Base-by-base conservation (phyloP, 306 rosid genomes). In the Gynostemma pentaphyllum region DNA sequence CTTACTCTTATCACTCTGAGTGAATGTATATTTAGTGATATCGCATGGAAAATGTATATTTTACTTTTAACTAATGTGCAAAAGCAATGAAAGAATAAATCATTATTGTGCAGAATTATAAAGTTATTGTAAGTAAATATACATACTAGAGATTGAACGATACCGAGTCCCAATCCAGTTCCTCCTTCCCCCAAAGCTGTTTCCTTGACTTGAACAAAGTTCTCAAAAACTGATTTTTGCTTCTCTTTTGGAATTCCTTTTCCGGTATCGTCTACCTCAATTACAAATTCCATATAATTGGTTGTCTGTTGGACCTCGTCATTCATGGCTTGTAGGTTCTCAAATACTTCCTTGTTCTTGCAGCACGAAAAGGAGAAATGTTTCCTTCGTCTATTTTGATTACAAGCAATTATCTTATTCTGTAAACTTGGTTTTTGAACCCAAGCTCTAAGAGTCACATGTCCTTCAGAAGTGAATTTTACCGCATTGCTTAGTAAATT, bases 101-200 rank as follows among this genome's bases (percentile, higher is more conserved):
- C n/a, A n/a, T n/a, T n/a, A n/a, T n/a, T n/a, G n/a, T n/a, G n/a
- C n/a, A n/a, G n/a, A n/a, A n/a, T n/a, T n/a, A n/a, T 24, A 29
- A 28, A 14, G 30, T 30, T 9, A 26, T 30, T 16, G 42, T 23
- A 55, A 29, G 28, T 55, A n/a, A n/a, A n/a, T n/a, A n/a, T n/a
- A n/a, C n/a, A n/a, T n/a, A 88, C 98, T 82, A 87, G 42, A 4
- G 96, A 87, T 9, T 83, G 87, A 51, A 91, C 95, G 64, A 91
- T 91, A 39, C 96, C 96, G 55, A 91, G 95, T 79, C 98, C 96
- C 61, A 91, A 83, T 56, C 98, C 96, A 74, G 95, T 85, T 75
- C 95, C 96, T 40, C 78, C 88, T 64, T 68, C 77, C 10, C 83
- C 83, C 52, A 70, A 47, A 55, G 80, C 66, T 32, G 80, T 83